Evolutionary conservation across 1,284 basidiomycete species (phyloP), one percentile per base, ranked within the genome.

Genomic region (Cutaneotrichosporon arboriforme): DNA sequence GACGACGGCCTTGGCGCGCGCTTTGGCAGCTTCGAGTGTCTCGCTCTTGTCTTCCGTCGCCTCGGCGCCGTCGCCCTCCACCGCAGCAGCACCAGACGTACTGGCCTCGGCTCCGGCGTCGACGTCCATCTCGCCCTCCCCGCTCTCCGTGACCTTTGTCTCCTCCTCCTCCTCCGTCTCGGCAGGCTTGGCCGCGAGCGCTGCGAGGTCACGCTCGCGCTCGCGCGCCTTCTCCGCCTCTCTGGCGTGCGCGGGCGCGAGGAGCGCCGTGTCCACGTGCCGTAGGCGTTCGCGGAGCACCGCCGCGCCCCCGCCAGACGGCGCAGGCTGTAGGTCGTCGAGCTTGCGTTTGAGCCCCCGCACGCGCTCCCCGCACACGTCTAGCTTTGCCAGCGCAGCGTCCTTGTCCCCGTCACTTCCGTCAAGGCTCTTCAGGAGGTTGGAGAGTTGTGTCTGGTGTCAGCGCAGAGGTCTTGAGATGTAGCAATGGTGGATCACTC

Each of bases 281-380:
- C 13, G 14, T 4, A 59, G 37, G n/a, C 58, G 51, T 33, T 59
- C 58, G 34, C 54, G 54, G 4, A 59, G 46, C 13, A 51, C 46
- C 10, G 22, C 40, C 8, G 47, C 39, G 20, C 49, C 50, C 15
- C 34, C 46, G 1, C 51, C 45, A 7, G 20, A 39, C 4, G 54
- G 36, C 8, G 48, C 46, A 3, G 54, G 54, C 51, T 59, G 58
- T 21, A 59, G 51, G 33, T 59, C 58, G 42, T 59, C 58, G 23
- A 75, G 73, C 67, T 77, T 77, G 23, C 74, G 65, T 60, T 76
- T 77, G n/a, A 77, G 58, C 0, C 71, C 70, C 33, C 63, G 65
- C 13, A 70, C 58, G 14, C 73, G 59, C 20, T 76, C 74, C 2
- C 45, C 48, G 4, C 64, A 64, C 9, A 58, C 58, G 46, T 67